A percentile compares a stretch with the other conserved stretches of the same genome.
These are phyloP conservation scores for Dictyostelium brefeldianum DNA, from an alignment of 78 protist genomes.

Conservation along the genomic window DNA sequence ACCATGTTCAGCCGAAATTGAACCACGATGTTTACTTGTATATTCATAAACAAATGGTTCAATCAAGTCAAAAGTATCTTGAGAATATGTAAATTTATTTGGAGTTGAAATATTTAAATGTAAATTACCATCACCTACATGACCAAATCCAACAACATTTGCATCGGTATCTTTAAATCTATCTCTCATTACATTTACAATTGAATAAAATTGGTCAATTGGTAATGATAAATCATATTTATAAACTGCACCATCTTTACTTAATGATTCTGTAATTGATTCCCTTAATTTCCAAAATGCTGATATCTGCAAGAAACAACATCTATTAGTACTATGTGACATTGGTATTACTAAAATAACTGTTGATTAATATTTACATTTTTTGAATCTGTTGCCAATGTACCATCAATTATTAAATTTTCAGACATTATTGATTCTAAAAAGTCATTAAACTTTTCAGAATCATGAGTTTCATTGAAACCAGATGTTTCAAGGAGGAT, in stretches of 20 bases:
- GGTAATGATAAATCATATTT: slow-evolving; percentile 93
- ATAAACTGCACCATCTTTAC: slow-evolving; percentile 84
- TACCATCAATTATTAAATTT: slow-evolving; percentile 45
- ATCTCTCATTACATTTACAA: slow-evolving; percentile 80
- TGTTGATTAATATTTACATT: too few relatives aligned
- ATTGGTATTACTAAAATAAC: too few relatives aligned
- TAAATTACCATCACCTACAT: slow-evolving; percentile 95
- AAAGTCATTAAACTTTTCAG: slow-evolving; percentile 80
- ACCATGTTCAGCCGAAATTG: slow-evolving; percentile 95
- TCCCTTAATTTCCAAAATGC: slow-evolving; percentile 90
- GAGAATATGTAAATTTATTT: background rate
- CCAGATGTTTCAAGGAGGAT: slow-evolving; percentile 93
- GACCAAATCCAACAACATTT: slow-evolving; percentile 90
- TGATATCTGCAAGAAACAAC: background rate
- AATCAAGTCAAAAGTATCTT: slow-evolving; percentile 27
- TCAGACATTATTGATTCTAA: slow-evolving; percentile 65
- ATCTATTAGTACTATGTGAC: too few relatives aligned
- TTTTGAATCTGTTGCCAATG: slow-evolving; percentile 57
- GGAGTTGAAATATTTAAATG: slow-evolving; percentile 91
- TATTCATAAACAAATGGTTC: slow-evolving; percentile 93
- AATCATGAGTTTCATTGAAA: slow-evolving; percentile 89
- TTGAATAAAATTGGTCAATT: slow-evolving; percentile 67
- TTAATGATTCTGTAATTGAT: slow-evolving; percentile 86
- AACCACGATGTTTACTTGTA: slow-evolving; percentile 83
- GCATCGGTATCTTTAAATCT: slow-evolving; percentile 18